These are phyloP conservation scores for Kitagawia praeruptora DNA, from an alignment of 129 eudicot species.

Conservation along the genomic window DNA sequence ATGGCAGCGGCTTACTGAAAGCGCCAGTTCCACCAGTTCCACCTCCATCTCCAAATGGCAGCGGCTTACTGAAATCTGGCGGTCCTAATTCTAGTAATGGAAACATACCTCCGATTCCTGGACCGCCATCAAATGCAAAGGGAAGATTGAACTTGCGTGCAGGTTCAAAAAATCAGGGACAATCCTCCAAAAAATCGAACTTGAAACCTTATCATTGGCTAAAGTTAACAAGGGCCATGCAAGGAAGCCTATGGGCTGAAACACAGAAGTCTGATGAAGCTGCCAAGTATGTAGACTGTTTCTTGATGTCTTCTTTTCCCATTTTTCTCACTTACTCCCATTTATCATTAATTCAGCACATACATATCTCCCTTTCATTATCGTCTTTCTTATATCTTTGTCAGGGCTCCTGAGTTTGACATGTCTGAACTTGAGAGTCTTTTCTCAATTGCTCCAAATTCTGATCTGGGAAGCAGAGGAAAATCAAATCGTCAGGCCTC, in stretches of 20 bases:
- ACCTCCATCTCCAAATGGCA: constrained; percentile 46
- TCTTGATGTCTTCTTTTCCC: neutral
- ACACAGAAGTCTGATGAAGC: constrained; percentile 75
- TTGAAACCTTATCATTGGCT: constrained; percentile 96
- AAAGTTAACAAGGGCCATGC: constrained; percentile 80
- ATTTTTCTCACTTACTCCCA: neutral
- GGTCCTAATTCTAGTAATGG: constrained; percentile 30
- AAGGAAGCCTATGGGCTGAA: constrained; percentile 99
- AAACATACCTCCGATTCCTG: constrained; percentile 54
- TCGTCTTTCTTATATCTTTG: constrained; percentile 9
- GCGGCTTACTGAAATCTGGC: constrained; percentile 29
- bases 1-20: constrained; percentile 24
- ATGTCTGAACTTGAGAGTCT: constrained; percentile 87
- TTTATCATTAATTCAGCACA: neutral
- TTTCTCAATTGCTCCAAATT: constrained; percentile 53
- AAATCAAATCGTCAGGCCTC: constrained; percentile 43
- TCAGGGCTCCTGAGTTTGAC: constrained; percentile 80
- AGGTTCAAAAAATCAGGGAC: constrained; percentile 29
- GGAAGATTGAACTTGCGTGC: constrained; percentile 32
- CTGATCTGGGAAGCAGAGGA: constrained; percentile 30
- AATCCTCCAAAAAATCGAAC: constrained; percentile 43
- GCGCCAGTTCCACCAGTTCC: constrained; percentile 38
- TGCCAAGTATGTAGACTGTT: constrained; percentile 43
- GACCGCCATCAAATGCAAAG: constrained; percentile 38
- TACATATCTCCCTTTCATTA: neutral